Evolutionary conservation across 129 eudicot species (phyloP), one percentile per base, ranked within the genome.

Genomic region (Saussurea involucrata): DNA sequence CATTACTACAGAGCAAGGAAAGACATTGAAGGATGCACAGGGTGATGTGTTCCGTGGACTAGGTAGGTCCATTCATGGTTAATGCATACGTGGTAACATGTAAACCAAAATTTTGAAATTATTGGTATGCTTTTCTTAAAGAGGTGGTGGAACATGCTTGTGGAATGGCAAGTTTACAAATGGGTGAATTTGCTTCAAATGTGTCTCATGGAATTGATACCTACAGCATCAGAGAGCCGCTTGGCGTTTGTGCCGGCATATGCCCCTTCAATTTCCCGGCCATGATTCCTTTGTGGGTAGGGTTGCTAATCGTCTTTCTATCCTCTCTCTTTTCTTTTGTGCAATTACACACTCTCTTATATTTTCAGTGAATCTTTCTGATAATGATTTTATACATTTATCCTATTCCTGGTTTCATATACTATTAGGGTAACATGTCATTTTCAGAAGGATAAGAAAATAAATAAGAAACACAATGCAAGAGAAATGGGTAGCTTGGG

Each of bases 71-170:
- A 6, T 72, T 29, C 28, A 31, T 80, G 4, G 28, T 55, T 61
- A 12, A 5, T 21, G 9, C 58, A 7, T 63, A 22, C 42, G 71
- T 21, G 72, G 74, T 68, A 55, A 69, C 10, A 29, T 63, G 49
- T 24, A 68, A 11, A 32, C 69, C 37, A 22, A 37, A 64, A 28
- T 49, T 34, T 74, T 76, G 67, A 42, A 68, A 29, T 78, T 46
- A 11, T 66, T 74, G 69, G 44, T 66, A 20, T 20, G 27, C 58
- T 77, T 76, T 42, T 81, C 44, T n/a, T 73, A 78, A 65, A 95
- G 99, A 95, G 99, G 99, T 95, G 85, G 99, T 95, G 76, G 99
- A 95, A 82, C 97, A 92, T 86, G 99, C 92, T 17, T 88, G 97
- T 82, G 99, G 99, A 46, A 95, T 95, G 99, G 99, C 92, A 69